phyloP scores from a whole-genome alignment of 805 yeast species.

The Yamadazyma scolyti region DNA sequence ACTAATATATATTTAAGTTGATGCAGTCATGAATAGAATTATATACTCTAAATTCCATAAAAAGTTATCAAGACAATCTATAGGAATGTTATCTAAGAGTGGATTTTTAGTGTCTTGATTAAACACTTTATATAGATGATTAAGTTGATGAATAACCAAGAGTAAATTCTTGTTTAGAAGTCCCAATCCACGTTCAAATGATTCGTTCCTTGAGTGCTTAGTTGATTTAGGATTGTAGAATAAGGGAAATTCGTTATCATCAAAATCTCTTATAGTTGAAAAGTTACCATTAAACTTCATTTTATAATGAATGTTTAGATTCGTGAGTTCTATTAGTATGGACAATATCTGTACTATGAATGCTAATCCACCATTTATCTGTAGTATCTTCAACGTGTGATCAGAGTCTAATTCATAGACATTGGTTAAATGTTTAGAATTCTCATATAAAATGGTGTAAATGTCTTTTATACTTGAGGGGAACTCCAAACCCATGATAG shows the following conservation, averaged over 20 bases:
- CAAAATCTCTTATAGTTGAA: slow-evolving; percentile 21
- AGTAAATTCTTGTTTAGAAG: slow-evolving; percentile 30
- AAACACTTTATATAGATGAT: slow-evolving; percentile 8
- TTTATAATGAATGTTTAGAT: slow-evolving; percentile 22
- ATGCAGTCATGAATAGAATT: slow-evolving; percentile 30
- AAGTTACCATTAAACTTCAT: slow-evolving; percentile 21
- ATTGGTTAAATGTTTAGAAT: slow-evolving; percentile 7
- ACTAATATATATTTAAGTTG: slow-evolving; percentile 1
- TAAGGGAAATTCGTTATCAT: slow-evolving; percentile 21
- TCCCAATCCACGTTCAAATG: slow-evolving; percentile 30
- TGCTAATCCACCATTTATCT: slow-evolving; percentile 29
- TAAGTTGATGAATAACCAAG: slow-evolving; percentile 18
- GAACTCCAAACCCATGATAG: slow-evolving; percentile 32
- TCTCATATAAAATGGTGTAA: slow-evolving; percentile 26
- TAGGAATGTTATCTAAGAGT: slow-evolving; percentile 21
- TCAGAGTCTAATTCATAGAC: slow-evolving; percentile 7
- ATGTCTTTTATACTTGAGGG: slow-evolving; percentile 30
- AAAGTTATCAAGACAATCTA: slow-evolving; percentile 37
- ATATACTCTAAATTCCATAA: slow-evolving; percentile 39
- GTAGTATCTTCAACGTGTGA: slow-evolving; percentile 13
- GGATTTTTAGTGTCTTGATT: not conserved
- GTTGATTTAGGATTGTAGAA: slow-evolving; percentile 20
- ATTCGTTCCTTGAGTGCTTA: slow-evolving; percentile 21
- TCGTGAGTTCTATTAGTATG: slow-evolving; percentile 21
- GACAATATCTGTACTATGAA: slow-evolving; percentile 27